Base-by-base conservation (phyloP, 1,139 yeast genomes). In the Hanseniaspora gamundiae region DNA sequence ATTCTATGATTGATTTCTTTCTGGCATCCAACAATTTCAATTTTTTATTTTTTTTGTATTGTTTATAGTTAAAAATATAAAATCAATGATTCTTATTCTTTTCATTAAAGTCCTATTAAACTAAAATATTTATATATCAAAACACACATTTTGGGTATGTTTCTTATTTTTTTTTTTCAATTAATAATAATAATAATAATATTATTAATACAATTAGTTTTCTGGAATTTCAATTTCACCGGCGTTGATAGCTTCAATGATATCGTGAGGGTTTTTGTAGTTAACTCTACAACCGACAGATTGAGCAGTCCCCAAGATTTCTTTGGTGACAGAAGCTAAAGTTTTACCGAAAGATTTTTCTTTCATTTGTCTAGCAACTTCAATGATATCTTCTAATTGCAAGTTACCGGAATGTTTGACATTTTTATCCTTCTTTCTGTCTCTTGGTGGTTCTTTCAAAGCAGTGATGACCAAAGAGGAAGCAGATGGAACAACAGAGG, bases 381-480 rank as follows among this genome's bases (percentile, higher is more conserved):
- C 95, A 70, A 76, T 79, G 73, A 91, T 84, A 76, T 91, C 96
- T 65, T 88, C 95, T 66, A 91, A 79, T 64, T 95, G 86, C 67
- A 91, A 80, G 88, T 87, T 91, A 76, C 99, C 99, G 69, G 81
- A 81, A 86, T 91, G 99, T 80, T 88, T 88, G 72, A 93, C 87
- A 78, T 93, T 88, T 93, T 91, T 91, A 71, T 91, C 98, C 94
- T 91, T 91, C 94, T 91, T 91, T 80, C 96, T 83, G 82, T 91
- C 99, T 85, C 99, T 88, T 69, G 95, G 95, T 64, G 99, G 88
- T 78, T 91, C 99, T 82, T 91, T 91, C 69, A 91, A 81, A 63
- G 99, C 99, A 70, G 95, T 86, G 73, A 91, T 91, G 70, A 91
- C 96, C 67, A 91, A 82, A 60, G 98, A 88, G 51, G 98, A 91